These are phyloP conservation scores for Populus tomentosa DNA, from an alignment of 441 rosid species.

Conservation along the genomic window DNA sequence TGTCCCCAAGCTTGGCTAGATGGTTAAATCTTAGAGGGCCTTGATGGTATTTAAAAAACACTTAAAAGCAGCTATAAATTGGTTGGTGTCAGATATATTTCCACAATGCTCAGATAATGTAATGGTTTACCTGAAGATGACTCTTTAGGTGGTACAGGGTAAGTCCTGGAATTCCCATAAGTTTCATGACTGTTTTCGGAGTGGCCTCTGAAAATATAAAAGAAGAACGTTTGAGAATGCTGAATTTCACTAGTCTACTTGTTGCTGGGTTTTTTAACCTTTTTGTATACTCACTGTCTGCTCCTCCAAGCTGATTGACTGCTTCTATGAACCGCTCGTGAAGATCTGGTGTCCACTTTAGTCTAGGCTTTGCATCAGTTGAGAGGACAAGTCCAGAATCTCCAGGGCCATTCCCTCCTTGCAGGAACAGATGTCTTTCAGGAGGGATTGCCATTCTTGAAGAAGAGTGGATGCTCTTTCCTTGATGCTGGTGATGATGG, in stretches of 20 bases:
- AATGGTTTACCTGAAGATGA: constrained; percentile 79
- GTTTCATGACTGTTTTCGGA: constrained; percentile 96
- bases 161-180: constrained; percentile 96
- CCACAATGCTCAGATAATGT: background rate
- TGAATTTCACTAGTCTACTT: constrained; percentile 6
- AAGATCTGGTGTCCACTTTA: constrained; percentile 95
- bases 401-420: constrained; percentile 82
- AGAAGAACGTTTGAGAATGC: constrained; percentile 12
- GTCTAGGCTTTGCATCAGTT: constrained; percentile 94
- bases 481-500: constrained; percentile 71
- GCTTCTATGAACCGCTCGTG: constrained; percentile 93
- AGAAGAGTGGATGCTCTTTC: constrained; percentile 63
- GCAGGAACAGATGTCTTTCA: constrained; percentile 71
- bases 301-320: constrained; percentile 96
- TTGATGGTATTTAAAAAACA: background rate
- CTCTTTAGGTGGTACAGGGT: constrained; percentile 98
- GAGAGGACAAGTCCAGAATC: constrained; percentile 94
- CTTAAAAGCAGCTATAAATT: background rate
- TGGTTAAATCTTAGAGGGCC: background rate
- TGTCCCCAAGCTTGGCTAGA: background rate
- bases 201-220: constrained; percentile 78
- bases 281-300: constrained; percentile 69
- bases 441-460: constrained; percentile 69
- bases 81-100: background rate
- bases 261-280: constrained; percentile 6